These are phyloP conservation scores for Cytospora piceae DNA, from an alignment of 2,329 filamentous ascomycete species.

Conservation along the genomic window DNA sequence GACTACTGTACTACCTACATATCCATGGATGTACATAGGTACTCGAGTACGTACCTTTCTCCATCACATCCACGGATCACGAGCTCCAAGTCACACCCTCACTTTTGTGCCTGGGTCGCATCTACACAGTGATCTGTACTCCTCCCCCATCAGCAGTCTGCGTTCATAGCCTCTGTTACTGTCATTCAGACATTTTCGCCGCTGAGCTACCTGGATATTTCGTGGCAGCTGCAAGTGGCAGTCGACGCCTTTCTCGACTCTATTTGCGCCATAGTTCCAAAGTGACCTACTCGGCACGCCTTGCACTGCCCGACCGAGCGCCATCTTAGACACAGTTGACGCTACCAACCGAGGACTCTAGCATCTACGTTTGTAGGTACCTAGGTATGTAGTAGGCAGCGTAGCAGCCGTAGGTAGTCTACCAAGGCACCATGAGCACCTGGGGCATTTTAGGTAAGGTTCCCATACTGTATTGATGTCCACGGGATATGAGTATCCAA, in stretches of 20 bases:
- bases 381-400: too few relatives aligned
- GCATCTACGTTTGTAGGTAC: background rate
- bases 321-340: background rate
- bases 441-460: background rate
- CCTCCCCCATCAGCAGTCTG: too few relatives aligned
- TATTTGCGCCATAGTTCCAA: background rate
- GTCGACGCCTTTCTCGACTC: background rate
- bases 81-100: conserved; percentile 3
- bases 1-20: background rate
- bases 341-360: background rate
- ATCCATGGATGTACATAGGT: background rate
- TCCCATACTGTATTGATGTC: background rate
- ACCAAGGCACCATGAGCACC: too few relatives aligned
- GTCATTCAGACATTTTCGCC: background rate
- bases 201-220: background rate
- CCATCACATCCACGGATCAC: background rate
- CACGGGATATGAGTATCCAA: background rate
- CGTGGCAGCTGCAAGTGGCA: conserved; percentile 1
- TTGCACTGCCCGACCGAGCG: background rate
- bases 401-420: too few relatives aligned
- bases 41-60: background rate
- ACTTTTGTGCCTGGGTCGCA: background rate
- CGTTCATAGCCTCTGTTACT: too few relatives aligned
- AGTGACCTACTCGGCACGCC: background rate
- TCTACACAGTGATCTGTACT: background rate